Evolutionary conservation across 164 flowering plant genomes (phyloP), one percentile per base, ranked within the genome.

Genomic region (Nymphaea thermarum): DNA sequence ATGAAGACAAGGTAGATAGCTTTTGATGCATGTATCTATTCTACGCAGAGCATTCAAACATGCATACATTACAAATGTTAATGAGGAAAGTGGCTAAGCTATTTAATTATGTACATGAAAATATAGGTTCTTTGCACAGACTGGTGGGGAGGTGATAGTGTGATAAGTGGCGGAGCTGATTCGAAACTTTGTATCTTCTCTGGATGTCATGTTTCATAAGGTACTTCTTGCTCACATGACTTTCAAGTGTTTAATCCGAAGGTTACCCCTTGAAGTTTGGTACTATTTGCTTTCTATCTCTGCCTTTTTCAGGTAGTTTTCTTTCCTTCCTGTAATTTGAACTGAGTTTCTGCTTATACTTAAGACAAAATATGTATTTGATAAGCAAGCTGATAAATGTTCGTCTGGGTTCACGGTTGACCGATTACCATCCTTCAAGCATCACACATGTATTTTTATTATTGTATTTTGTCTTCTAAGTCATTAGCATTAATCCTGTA

Each of bases 81-180:
- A 8, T 55, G 60, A 55, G 60, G 36, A 25, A 25, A 25, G 36
- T 25, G 36, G 36, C 16, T 16, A 55, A 55, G 60, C 60, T 55
- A 6, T 62, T 62, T 8, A 17, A 62, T 62, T 8, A 62, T 41
- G 16, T 17, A 17, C 0, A 70, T n/a, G n/a, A 55, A 44, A 63
- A 72, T 53, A 68, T 42, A 93, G 98, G 97, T 91, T 17, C 73
- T 91, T 42, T 85, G 90, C 83, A 97, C 87, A 64, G 99, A 90
- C 74, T 94, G 99, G 98, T 94, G 99, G 99, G 86, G 74, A 77
- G 84, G 83, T 66, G 92, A 94, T 76, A 74, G 83, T 66, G 82
- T 94, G 10, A 65, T 86, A 69, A 94, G 96, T 66, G 99, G 98
- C 18, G 99, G 99, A 25, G 96, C 80, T 16, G 98, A 91, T 75